Percentiles rank a stretch among this genome's conserved stretches.
phyloP scores from a whole-genome alignment of 257 asterid species.

The Jasminum sambac region DNA sequence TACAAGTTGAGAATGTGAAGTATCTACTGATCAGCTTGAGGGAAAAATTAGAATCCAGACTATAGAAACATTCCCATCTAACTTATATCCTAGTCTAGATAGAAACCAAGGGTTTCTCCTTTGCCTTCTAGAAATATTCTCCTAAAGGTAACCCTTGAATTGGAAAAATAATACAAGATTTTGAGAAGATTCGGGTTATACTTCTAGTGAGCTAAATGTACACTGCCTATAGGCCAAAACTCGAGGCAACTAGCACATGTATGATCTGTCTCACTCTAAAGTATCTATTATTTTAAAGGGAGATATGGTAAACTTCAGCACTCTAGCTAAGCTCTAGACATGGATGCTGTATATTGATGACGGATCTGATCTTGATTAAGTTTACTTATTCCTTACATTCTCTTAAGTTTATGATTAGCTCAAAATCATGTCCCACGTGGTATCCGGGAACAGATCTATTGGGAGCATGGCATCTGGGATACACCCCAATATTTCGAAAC shows the following conservation, averaged over 20 bases:
- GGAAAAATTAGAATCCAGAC: too few relatives aligned
- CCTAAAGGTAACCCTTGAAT: too few relatives aligned
- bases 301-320: background rate
- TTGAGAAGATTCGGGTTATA: too few relatives aligned
- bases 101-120: too few relatives aligned
- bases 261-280: background rate
- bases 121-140: too few relatives aligned
- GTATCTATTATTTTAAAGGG: background rate
- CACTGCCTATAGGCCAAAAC: background rate
- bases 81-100: too few relatives aligned
- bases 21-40: too few relatives aligned
- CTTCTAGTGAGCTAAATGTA: too few relatives aligned
- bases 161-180: too few relatives aligned
- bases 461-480: conserved; percentile 7
- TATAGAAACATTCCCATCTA: too few relatives aligned
- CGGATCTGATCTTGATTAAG: background rate
- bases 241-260: background rate
- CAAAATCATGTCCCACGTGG: background rate
- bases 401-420: conserved; percentile 6
- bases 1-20: too few relatives aligned
- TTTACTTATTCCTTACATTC: background rate
- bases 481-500: conserved; percentile 4
- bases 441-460: background rate
- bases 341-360: background rate
- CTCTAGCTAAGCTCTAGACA: background rate